Evolutionary conservation across 306 rosid species (phyloP).

Genomic region (Prosopis cineraria): DNA sequence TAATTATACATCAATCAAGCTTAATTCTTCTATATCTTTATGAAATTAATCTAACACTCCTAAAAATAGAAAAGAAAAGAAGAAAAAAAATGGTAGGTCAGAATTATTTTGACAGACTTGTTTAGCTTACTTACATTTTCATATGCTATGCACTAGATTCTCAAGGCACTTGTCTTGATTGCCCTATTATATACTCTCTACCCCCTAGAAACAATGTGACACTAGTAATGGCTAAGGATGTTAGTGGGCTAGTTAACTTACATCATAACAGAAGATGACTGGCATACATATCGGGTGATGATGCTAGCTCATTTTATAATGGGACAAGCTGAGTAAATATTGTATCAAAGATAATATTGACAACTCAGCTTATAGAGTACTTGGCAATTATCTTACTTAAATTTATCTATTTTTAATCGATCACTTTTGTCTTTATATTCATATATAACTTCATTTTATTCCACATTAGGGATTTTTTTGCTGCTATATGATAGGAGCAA

Average conservation of each 20-base stretch:
- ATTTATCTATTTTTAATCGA: conserved; percentile 18
- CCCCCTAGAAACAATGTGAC: conserved; percentile 89
- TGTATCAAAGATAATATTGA: conserved; percentile 18
- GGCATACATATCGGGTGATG: conserved; percentile 91
- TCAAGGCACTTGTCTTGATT: conserved; percentile 66
- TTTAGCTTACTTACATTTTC: conserved; percentile 10
- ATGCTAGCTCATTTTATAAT: conserved; percentile 68
- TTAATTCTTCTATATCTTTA: not conserved
- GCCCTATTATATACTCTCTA: conserved; percentile 72
- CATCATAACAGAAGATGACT: conserved; percentile 89
- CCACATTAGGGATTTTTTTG: conserved; percentile 55
- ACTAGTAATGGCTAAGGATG: conserved; percentile 74
- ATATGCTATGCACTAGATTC: conserved; percentile 56
- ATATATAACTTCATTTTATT: conserved; percentile 23
- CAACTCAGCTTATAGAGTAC: conserved; percentile 23
- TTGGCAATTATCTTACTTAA: conserved; percentile 26
- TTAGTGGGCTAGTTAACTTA: conserved; percentile 75
- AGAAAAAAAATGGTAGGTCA: not conserved
- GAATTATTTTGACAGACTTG: conserved; percentile 3
- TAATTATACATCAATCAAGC: too few relatives aligned
- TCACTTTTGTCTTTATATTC: conserved; percentile 4
- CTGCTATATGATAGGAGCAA: conserved; percentile 76
- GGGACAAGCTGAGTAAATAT: conserved; percentile 58
- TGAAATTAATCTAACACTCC: too few relatives aligned
- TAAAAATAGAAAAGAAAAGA: not conserved